phyloP scores from a whole-genome alignment of 768 basidiomycete genomes.

The Leccinum subgranulosum region DNA sequence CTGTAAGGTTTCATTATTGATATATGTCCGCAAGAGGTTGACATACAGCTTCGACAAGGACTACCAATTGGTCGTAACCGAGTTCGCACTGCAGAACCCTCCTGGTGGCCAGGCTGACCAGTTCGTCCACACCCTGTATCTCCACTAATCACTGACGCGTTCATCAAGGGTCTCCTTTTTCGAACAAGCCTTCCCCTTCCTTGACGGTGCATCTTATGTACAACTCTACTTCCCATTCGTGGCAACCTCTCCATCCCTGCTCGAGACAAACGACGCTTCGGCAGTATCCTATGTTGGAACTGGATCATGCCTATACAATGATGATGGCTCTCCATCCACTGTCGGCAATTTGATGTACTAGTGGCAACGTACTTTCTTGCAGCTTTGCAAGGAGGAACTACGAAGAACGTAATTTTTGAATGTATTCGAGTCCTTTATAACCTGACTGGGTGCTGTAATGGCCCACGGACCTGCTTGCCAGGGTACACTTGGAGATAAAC shows the following conservation, averaged over 20 bases:
- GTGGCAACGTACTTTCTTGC: not conserved
- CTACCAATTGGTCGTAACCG: conserved; percentile 29
- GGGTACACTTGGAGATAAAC: not conserved
- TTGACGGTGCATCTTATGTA: conserved; percentile 30
- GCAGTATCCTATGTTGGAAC: conserved; percentile 23
- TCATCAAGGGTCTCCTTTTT: conserved; percentile 28
- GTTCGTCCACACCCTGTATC: conserved; percentile 17
- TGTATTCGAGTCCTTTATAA: not conserved
- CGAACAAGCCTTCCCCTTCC: conserved; percentile 33
- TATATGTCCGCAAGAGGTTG: not conserved
- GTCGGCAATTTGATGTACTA: conserved; percentile 27
- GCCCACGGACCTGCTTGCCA: not conserved
- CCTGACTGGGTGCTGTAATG: not conserved
- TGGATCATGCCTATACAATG: conserved; percentile 31
- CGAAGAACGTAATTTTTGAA: not conserved
- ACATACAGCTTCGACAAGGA: conserved; percentile 9
- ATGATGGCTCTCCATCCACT: conserved; percentile 25
- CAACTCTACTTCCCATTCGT: conserved; percentile 37
- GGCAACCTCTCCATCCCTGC: conserved; percentile 29
- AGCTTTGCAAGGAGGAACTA: not conserved
- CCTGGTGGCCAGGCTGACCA: conserved; percentile 29
- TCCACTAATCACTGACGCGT: not conserved
- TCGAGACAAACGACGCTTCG: conserved; percentile 14
- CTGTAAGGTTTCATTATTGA: conserved; percentile 12
- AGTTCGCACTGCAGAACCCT: conserved; percentile 34